phyloP scores from a whole-genome alignment of 495 filamentous ascomycete genomes.

The Collariella sp. region DNA sequence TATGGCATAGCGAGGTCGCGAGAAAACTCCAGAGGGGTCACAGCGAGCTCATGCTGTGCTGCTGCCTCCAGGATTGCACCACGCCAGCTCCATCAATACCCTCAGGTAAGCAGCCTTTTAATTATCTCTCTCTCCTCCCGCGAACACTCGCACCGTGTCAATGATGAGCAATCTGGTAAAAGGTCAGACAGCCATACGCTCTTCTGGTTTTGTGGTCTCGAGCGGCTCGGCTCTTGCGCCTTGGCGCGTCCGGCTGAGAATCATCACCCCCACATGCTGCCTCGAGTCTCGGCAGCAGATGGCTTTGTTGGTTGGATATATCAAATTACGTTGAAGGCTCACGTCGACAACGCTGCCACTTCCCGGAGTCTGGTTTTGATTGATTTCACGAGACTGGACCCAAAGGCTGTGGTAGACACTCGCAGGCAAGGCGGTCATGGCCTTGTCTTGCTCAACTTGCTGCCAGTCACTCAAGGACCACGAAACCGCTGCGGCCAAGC shows the following conservation, averaged over 20 bases:
- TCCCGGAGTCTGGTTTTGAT: conserved; percentile 21
- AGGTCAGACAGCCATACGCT: conserved; percentile 44
- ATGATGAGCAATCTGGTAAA: conserved; percentile 57
- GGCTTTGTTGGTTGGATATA: conserved; percentile 17
- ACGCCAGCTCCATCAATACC: neutral
- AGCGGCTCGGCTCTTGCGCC: conserved; percentile 23
- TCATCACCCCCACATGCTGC: conserved; percentile 7
- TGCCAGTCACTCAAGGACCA: conserved; percentile 12
- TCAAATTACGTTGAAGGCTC: conserved; percentile 13
- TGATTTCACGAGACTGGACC: conserved; percentile 12
- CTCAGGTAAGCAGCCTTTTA: conserved; percentile 10
- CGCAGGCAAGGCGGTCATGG: neutral
- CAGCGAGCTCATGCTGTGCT: neutral
- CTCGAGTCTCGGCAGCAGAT: conserved; percentile 17
- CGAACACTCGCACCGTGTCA: conserved; percentile 22
- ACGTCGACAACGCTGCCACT: conserved; percentile 17
- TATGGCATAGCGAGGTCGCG: neutral
- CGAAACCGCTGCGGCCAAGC: conserved; percentile 28
- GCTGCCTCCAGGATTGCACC: neutral
- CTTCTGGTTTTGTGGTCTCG: conserved; percentile 36
- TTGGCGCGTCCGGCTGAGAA: conserved; percentile 23
- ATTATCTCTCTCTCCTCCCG: neutral
- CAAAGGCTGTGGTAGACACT: conserved; percentile 32
- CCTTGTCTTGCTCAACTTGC: conserved; percentile 9
- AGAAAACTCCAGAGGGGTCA: neutral